These are phyloP conservation scores for Luvunga scandens DNA, from an alignment of 345 rosid species.

Conservation along the genomic window DNA sequence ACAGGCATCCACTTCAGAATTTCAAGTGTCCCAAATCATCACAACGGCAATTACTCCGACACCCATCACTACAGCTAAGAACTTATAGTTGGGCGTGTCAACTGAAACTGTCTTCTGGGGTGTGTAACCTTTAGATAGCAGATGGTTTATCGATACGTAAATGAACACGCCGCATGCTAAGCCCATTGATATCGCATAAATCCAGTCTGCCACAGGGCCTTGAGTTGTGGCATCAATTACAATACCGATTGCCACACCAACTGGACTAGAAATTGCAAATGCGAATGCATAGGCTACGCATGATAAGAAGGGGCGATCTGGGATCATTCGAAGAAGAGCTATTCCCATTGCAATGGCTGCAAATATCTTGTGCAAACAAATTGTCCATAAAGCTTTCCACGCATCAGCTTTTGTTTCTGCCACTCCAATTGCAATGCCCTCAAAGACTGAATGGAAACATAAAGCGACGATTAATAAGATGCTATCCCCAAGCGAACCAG, in stretches of 20 bases:
- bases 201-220: slow-evolving; percentile 75
- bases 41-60: slow-evolving; percentile 61
- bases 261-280: slow-evolving; percentile 75
- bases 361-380: slow-evolving; percentile 62
- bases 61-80: slow-evolving; percentile 61
- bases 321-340: slow-evolving; percentile 73
- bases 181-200: slow-evolving; percentile 70
- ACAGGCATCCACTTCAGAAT: background rate
- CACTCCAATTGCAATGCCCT: slow-evolving; percentile 80
- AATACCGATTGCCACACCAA: slow-evolving; percentile 73
- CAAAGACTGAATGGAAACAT: slow-evolving; percentile 89
- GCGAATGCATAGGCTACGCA: slow-evolving; percentile 61
- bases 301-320: slow-evolving; percentile 59
- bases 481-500: slow-evolving; percentile 63
- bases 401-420: slow-evolving; percentile 62
- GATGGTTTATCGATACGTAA: slow-evolving; percentile 73
- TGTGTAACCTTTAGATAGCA: slow-evolving; percentile 55
- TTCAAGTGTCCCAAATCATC: slow-evolving; percentile 73
- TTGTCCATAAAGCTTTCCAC: slow-evolving; percentile 80
- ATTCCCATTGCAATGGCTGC: slow-evolving; percentile 92
- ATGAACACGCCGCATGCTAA: slow-evolving; percentile 78
- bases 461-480: slow-evolving; percentile 66
- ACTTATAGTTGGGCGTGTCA: slow-evolving; percentile 42
- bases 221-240: slow-evolving; percentile 67
- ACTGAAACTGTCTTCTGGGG: slow-evolving; percentile 31